Evolutionary conservation across 1,139 yeast species (phyloP), one percentile per base, ranked within the genome.

Genomic region (Fermentozyma sake): DNA sequence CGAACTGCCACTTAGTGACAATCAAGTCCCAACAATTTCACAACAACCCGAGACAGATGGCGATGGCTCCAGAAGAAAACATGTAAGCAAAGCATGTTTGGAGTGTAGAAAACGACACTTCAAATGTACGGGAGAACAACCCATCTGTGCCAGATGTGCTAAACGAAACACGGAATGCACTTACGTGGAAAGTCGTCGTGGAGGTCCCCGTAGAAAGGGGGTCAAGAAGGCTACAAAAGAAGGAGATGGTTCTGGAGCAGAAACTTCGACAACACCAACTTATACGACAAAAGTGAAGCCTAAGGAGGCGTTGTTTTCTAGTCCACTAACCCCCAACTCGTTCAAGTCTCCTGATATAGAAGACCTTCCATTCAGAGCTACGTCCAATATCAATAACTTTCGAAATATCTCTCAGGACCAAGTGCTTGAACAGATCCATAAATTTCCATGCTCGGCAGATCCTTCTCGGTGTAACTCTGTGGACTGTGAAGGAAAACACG

Each of bases 171-270:
- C 53, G 30, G 54, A 44, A 0, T 70, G 76, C 32, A 56, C 57
- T 1, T 70, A 65, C 36, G 74, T 69, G 5, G 66, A 64, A 38
- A 63, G 72, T 34, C 62, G 67, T 25, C 46, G 76, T 33, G 76
- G 76, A 14, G 76, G 76, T 1, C 61, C 73, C 6, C 46, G 76
- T 26, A 65, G 56, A 38, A 68, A 63, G 37, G 75, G 74, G 4
- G 64, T 63, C 5, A 48, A 50, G 23, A 46, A 13, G 12, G 23
- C 23, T 12, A 11, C 14, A 11, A 7, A 7, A 7, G 15, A 10
- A 10, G 23, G 7, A 9, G 6, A 14, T 12, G 9, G 13, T 9
- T 7, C 7, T 7, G 22, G 11, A n/a, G 7, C 22, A 7, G n/a
- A n/a, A 8, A 19, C 22, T n/a, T 7, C 7, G 11, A 7, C 9